phyloP scores from a whole-genome alignment of 2,329 filamentous ascomycete species.

The Colletotrichum salicis region DNA sequence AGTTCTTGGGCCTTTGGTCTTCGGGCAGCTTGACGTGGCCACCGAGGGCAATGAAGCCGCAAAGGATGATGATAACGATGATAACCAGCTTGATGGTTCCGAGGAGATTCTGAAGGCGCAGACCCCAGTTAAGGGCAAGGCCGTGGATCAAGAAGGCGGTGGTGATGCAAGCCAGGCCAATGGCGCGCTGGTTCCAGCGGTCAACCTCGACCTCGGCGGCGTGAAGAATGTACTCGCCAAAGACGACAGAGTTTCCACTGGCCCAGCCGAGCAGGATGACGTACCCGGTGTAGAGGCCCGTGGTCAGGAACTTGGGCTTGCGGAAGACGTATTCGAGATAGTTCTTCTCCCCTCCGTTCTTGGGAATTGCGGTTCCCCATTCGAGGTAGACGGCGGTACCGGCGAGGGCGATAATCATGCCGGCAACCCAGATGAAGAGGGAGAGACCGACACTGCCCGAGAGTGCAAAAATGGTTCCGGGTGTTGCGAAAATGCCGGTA shows the following conservation, averaged over 20 bases:
- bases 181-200: slow-evolving; percentile 74
- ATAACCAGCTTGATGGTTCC: slow-evolving; percentile 74
- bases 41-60: slow-evolving; percentile 70
- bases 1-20: slow-evolving; percentile 69
- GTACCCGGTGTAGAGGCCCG: slow-evolving; percentile 69
- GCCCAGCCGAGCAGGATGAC: slow-evolving; percentile 74
- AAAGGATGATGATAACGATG: slow-evolving; percentile 72
- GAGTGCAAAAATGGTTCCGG: slow-evolving; percentile 65
- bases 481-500: slow-evolving; percentile 74
- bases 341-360: slow-evolving; percentile 74
- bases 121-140: slow-evolving; percentile 70
- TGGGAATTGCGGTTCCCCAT: slow-evolving; percentile 72
- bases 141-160: slow-evolving; percentile 74
- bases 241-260: slow-evolving; percentile 74
- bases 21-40: slow-evolving; percentile 64
- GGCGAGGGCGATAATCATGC: slow-evolving; percentile 69
- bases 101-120: slow-evolving; percentile 74
- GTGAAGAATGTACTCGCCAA: slow-evolving; percentile 76
- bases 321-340: slow-evolving; percentile 74
- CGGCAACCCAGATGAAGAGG: slow-evolving; percentile 71
- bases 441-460: slow-evolving; percentile 71
- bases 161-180: slow-evolving; percentile 75
- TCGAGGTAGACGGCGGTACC: slow-evolving; percentile 75
- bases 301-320: slow-evolving; percentile 69
- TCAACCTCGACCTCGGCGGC: slow-evolving; percentile 70